Evolutionary conservation across 768 basidiomycete genomes (phyloP).

Genomic region (Tephrocybe sp.): DNA sequence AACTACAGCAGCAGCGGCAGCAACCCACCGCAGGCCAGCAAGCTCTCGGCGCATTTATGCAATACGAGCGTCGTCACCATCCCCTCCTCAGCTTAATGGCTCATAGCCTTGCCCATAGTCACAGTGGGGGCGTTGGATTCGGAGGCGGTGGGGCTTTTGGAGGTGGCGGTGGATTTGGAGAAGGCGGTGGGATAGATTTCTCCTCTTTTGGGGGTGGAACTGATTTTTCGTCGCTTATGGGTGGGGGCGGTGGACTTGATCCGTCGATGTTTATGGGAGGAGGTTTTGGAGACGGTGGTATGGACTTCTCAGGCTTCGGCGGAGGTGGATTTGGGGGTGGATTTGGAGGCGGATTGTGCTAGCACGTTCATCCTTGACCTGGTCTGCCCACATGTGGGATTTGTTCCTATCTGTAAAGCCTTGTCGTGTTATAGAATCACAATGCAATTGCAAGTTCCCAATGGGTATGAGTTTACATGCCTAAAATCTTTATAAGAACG

Average conservation of each 20-base stretch:
- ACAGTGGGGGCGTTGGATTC: background rate
- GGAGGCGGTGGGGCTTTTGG: background rate
- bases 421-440: background rate
- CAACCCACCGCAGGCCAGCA: background rate
- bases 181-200: background rate
- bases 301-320: background rate
- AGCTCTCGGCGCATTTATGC: background rate
- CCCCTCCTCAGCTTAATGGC: background rate
- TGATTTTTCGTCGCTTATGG: background rate
- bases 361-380: background rate
- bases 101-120: background rate
- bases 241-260: background rate
- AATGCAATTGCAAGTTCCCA: background rate
- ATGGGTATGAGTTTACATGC: background rate
- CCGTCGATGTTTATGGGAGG: background rate
- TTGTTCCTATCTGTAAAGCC: background rate
- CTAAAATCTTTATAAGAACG: background rate
- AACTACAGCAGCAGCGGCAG: background rate
- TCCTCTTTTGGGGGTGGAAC: background rate
- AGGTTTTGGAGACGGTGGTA: background rate
- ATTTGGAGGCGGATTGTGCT: background rate
- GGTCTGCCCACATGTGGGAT: background rate
- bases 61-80: background rate
- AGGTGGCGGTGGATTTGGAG: background rate
- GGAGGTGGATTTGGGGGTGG: background rate